Conservation (phyloP, 2,329 filamentous ascomycete species). For the Helminthosporium solani region DNA sequence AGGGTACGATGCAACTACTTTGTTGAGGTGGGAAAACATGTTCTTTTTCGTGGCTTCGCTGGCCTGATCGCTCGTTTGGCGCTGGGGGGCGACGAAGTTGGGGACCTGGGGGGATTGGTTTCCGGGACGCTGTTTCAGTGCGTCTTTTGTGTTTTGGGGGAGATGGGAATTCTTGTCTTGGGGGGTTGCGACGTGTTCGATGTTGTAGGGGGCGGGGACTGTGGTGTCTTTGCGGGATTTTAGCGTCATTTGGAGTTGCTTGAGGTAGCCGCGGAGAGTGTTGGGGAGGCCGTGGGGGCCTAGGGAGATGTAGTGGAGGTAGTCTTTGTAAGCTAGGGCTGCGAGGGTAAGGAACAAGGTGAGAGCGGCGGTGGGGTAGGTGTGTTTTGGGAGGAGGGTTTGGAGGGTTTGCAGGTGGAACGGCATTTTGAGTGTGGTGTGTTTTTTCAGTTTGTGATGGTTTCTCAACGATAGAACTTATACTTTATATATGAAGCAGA, state of each 20-base stretch:
- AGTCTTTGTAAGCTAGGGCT: conserved; percentile 2
- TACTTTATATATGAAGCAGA: no score
- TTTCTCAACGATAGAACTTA: no score
- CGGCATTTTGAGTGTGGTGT: not conserved
- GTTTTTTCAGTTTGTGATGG: no score
- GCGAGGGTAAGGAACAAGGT: not conserved
- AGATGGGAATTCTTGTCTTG: conserved; percentile 1
- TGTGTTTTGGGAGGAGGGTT: not conserved
- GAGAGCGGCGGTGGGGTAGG: not conserved
- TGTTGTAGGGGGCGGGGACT: conserved; percentile 1
- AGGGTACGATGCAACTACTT: not conserved
- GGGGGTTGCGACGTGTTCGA: conserved; percentile 1
- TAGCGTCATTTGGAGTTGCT: conserved; percentile 2
- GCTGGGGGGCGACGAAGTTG: conserved; percentile 3
- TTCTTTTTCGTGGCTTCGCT: conserved; percentile 2
- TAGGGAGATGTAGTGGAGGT: not conserved
- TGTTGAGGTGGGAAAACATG: conserved; percentile 1
- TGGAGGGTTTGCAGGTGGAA: not conserved
- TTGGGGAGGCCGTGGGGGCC: conserved; percentile 2
- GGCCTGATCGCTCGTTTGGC: conserved; percentile 2
- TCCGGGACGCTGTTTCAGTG: conserved; percentile 2
- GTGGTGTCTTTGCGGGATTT: conserved; percentile 4
- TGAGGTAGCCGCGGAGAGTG: conserved; percentile 2
- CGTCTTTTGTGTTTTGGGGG: not conserved
- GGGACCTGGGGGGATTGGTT: conserved; percentile 4